A percentile compares a stretch with the other conserved stretches of the same genome.
phyloP scores from a whole-genome alignment of 352 stramenopile species.

The Phytophthora tubulina region DNA sequence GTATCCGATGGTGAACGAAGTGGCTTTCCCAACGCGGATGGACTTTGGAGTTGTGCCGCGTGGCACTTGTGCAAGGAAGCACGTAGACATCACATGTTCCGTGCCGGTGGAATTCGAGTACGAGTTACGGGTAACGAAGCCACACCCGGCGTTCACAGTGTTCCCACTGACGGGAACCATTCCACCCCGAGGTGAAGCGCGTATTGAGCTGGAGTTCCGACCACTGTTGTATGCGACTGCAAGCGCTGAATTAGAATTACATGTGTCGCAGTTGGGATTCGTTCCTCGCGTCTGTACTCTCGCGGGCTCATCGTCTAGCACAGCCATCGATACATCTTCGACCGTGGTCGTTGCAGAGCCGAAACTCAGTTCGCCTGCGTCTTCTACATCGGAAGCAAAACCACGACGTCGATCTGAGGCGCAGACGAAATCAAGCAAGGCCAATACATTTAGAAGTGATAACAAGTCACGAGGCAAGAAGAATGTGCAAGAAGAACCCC shows the following conservation, averaged over 20 bases:
- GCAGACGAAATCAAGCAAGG: conserved; percentile 15
- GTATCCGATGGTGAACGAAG: conserved; percentile 88
- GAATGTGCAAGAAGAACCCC: conserved; percentile 15
- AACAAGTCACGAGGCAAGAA: conserved; percentile 13
- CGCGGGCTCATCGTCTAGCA: conserved; percentile 65
- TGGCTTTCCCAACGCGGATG: conserved; percentile 77
- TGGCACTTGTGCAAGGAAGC: conserved; percentile 48
- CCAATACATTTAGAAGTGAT: conserved; percentile 4
- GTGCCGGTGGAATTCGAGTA: conserved; percentile 93
- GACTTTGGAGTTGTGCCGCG: conserved; percentile 84
- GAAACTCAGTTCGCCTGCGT: conserved; percentile 4
- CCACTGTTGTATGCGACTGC: conserved; percentile 73
- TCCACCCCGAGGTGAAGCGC: conserved; percentile 65
- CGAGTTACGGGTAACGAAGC: conserved; percentile 67
- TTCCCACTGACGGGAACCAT: conserved; percentile 78
- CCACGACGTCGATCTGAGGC: conserved; percentile 1
- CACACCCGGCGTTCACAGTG: conserved; percentile 82
- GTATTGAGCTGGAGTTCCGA: conserved; percentile 83
- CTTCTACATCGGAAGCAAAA: conserved; percentile 17
- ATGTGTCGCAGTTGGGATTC: conserved; percentile 86
- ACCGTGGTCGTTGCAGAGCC: conserved; percentile 3
- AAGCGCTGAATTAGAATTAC: conserved; percentile 69
- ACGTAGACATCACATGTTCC: conserved; percentile 69
- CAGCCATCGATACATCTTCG: conserved; percentile 4
- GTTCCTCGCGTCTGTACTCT: conserved; percentile 69